Evolutionary conservation across 768 basidiomycete species (phyloP).

Genomic region (Boletellus emodensis): DNA sequence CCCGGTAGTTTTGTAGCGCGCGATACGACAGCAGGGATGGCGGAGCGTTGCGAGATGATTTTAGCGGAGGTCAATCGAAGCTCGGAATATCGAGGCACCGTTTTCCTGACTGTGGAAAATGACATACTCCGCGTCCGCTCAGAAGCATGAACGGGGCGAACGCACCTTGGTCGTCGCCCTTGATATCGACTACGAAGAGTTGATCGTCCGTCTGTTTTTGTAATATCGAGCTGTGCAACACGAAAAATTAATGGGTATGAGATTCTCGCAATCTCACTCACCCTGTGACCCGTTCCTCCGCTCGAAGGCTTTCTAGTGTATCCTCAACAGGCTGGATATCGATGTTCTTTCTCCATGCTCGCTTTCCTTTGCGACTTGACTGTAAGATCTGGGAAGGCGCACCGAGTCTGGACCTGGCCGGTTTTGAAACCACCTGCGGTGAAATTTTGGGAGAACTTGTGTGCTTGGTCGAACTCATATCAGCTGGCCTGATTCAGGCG

Average conservation of each 20-base stretch:
- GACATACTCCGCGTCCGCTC: not conserved
- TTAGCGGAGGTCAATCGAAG: constrained; percentile 62
- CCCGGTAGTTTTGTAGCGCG: constrained; percentile 32
- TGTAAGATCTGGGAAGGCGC: constrained; percentile 42
- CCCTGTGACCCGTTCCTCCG: constrained; percentile 82
- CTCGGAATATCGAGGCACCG: constrained; percentile 51
- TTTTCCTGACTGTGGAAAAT: constrained; percentile 49
- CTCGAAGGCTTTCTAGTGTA: constrained; percentile 68
- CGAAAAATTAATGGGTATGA: not conserved
- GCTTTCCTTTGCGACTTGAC: constrained; percentile 84
- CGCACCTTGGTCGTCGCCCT: constrained; percentile 70
- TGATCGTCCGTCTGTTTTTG: constrained; percentile 68
- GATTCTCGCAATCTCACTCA: constrained; percentile 30
- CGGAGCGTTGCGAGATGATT: constrained; percentile 82
- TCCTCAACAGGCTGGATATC: constrained; percentile 77
- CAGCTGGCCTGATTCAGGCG: not conserved
- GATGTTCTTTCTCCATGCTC: constrained; percentile 91
- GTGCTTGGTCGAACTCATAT: constrained; percentile 8
- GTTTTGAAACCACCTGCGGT: constrained; percentile 7
- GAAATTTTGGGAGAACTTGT: not conserved
- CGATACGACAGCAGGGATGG: constrained; percentile 80
- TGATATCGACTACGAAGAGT: constrained; percentile 76
- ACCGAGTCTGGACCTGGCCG: constrained; percentile 13
- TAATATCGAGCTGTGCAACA: constrained; percentile 46
- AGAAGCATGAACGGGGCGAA: not conserved